phyloP scores from a whole-genome alignment of 495 filamentous ascomycete genomes.

The Podospora australis region DNA sequence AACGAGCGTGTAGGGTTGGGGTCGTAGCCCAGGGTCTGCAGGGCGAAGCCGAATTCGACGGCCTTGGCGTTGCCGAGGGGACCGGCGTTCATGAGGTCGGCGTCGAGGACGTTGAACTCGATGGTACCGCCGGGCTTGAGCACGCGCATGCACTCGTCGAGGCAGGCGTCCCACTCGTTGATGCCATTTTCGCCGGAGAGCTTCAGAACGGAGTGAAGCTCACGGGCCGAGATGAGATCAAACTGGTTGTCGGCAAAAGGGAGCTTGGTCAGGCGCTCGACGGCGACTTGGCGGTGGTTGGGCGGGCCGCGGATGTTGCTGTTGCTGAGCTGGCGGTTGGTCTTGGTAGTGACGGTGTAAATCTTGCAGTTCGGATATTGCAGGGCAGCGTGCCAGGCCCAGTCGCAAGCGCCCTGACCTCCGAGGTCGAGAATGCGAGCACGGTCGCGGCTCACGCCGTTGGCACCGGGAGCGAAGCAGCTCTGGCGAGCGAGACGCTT shows the following conservation, averaged over 20 bases:
- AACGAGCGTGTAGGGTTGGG: slow-evolving; percentile 73
- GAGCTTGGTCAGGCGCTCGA: slow-evolving; percentile 66
- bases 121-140: slow-evolving; percentile 90
- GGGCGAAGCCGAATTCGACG: slow-evolving; percentile 82
- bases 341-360: slow-evolving; percentile 74
- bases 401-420: slow-evolving; percentile 78
- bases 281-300: slow-evolving; percentile 78
- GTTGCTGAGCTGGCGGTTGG: slow-evolving; percentile 56
- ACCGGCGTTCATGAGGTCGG: slow-evolving; percentile 79
- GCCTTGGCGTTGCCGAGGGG: slow-evolving; percentile 68
- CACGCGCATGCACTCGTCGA: slow-evolving; percentile 79
- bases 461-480: slow-evolving; percentile 34
- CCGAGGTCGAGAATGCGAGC: slow-evolving; percentile 81
- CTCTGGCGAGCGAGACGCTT: slow-evolving; percentile 50
- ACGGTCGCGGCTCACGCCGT: slow-evolving; percentile 41
- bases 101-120: slow-evolving; percentile 84
- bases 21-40: slow-evolving; percentile 84
- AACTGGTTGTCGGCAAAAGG: slow-evolving; percentile 88
- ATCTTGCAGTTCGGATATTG: slow-evolving; percentile 79
- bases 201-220: slow-evolving; percentile 74
- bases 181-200: slow-evolving; percentile 51
- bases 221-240: slow-evolving; percentile 86
- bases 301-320: slow-evolving; percentile 68
- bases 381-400: slow-evolving; percentile 88
- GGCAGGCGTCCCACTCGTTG: slow-evolving; percentile 84